Evolutionary conservation across 257 asterid species (phyloP), one percentile per base, ranked within the genome.

Genomic region (Eucommia ulmoides): DNA sequence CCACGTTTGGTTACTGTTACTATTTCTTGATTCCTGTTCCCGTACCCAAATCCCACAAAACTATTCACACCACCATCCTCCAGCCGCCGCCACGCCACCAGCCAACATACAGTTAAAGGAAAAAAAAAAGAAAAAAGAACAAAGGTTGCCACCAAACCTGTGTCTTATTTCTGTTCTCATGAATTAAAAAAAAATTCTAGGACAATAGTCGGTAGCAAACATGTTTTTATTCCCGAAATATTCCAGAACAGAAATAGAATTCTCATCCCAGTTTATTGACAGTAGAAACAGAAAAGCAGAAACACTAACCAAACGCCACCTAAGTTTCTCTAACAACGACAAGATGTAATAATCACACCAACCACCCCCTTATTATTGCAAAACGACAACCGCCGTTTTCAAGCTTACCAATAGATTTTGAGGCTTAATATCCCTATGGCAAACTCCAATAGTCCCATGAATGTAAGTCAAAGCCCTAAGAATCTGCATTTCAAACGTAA

Each of bases 391-490:
- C n/a, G n/a, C n/a, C n/a, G 8, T 50, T 15, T 24, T 11, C 33
- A 41, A 52, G 62, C 72, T 60, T 58, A 81, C 93, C 88, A 84
- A 68, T 52, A 84, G 66, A 61, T 84, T 84, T 52, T 84, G 93
- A 48, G 95, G 95, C 65, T 84, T 84, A 56, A 84, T 81, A 58
- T 84, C 95, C 66, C 95, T 77, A 73, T 84, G 95, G 69, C 95
- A 84, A 54, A 84, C 93, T 45, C 95, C 95, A 81, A 79, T 66
- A 51, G 79, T 74, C 50, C 82, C 80, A 61, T 81, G 95, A 33
- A 81, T 76, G 70, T 84, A 84, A 41, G 87, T 77, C 47, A 84
- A 67, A 51, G 89, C 76, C 49, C 95, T 67, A 46, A 80, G 74
- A 48, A 84, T 79, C 95, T 84, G 79, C 35, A 61, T 19, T 10